Percentiles rank a stretch among this genome's conserved stretches.
Conservation (phyloP, 495 filamentous ascomycete species). For the Xanthoparmelia taractica region DNA sequence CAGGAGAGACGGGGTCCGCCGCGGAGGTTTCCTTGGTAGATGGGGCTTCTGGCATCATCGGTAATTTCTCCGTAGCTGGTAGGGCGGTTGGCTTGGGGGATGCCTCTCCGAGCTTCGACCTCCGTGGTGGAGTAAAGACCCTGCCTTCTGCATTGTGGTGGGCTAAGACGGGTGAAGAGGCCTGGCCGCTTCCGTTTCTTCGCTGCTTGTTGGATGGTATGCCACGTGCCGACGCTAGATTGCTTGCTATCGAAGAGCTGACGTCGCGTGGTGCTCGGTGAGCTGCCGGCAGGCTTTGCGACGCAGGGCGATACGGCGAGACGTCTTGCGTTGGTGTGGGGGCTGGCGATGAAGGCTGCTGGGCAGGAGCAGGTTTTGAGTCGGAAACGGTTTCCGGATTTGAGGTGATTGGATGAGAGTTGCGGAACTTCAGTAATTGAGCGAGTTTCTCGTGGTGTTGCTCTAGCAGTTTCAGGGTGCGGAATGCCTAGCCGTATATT, state of each 20-base stretch:
- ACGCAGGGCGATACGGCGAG: conserved; percentile 33
- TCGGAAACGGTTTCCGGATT: conserved; percentile 19
- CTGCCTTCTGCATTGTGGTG: conserved; percentile 69
- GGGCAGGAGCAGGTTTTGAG: conserved; percentile 13
- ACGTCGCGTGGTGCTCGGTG: conserved; percentile 55
- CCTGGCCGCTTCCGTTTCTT: conserved; percentile 48
- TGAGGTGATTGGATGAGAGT: conserved; percentile 46
- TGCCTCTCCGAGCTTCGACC: conserved; percentile 36
- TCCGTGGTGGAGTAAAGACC: conserved; percentile 50
- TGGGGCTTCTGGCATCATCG: conserved; percentile 19
- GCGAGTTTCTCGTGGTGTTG: conserved; percentile 76
- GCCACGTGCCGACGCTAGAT: conserved; percentile 79
- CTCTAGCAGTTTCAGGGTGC: conserved; percentile 77
- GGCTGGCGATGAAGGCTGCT: conserved; percentile 21
- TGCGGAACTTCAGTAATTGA: conserved; percentile 63
- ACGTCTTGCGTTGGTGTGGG: conserved; percentile 27
- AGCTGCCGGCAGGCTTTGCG: conserved; percentile 39
- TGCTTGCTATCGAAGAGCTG: conserved; percentile 82
- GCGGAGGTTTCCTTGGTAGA: background rate
- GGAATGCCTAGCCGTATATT: conserved; percentile 50
- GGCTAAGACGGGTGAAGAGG: conserved; percentile 57
- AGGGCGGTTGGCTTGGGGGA: conserved; percentile 21
- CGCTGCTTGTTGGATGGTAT: conserved; percentile 65
- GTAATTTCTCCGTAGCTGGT: conserved; percentile 23
- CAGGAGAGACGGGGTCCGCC: background rate